Conservation (phyloP, 306 rosid genomes). For the Spatholobus suberectus region DNA sequence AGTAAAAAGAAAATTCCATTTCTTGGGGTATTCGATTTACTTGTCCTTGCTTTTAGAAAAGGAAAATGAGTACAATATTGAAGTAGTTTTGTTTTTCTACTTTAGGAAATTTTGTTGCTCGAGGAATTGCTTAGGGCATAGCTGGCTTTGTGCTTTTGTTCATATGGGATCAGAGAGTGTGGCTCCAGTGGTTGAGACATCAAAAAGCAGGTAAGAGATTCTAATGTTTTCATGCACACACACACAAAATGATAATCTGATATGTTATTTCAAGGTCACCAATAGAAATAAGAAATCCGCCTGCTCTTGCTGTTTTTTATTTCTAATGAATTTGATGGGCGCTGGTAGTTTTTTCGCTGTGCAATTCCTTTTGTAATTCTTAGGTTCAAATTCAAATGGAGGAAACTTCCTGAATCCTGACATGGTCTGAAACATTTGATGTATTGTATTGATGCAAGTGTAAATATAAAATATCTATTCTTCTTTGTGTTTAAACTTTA, state of each 20-base stretch:
- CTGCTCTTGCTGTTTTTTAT: background rate
- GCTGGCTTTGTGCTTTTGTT: slow-evolving; percentile 39
- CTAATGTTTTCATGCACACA: background rate
- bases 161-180: slow-evolving; percentile 65
- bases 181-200: slow-evolving; percentile 51
- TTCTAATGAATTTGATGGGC: background rate
- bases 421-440: background rate
- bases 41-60: background rate
- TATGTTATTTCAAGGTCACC: background rate
- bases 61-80: background rate
- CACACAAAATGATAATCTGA: background rate
- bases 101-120: slow-evolving; percentile 41
- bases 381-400: slow-evolving; percentile 11
- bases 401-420: background rate
- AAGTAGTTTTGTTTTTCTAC: slow-evolving; percentile 15
- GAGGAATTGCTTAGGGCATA: background rate
- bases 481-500: slow-evolving; percentile 9
- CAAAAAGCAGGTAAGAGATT: slow-evolving; percentile 50
- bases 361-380: background rate
- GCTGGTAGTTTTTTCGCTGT: background rate
- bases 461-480: background rate
- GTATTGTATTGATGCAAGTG: background rate
- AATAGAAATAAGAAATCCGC: background rate
- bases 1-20: background rate
- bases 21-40: background rate